Base-by-base conservation (phyloP, 495 filamentous ascomycete species). In the Trichoderma gamsii region DNA sequence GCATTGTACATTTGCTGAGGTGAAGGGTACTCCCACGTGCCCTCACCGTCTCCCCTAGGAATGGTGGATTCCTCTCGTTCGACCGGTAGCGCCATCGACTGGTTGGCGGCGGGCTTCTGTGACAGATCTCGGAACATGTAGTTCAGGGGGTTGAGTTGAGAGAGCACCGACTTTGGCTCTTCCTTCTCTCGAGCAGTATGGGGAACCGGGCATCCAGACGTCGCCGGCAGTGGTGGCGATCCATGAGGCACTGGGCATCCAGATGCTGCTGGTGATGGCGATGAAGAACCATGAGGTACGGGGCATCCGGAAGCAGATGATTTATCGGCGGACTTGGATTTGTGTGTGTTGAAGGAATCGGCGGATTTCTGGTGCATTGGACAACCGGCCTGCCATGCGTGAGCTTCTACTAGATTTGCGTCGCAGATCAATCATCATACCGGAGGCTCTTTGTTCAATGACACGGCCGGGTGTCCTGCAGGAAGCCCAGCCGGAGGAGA, bases 1-100 rank as follows among this genome's bases (percentile, higher is more conserved):
- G 96, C 95, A 74, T 98, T 99, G 80, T 97, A 98, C 95, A 98
- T 98, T 76, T 98, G 95, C 79, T 98, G 96, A 12, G 96, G 94
- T 0, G 92, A 97, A 0, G 95, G 96, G 74, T 98, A 98, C 76
- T 97, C 96, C 95, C 95, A 98, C 73, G 92, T 95, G 15, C 87
- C 87, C 21, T 85, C 80, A 49, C 83, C 84, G 72, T 88, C 86
- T 70, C 91, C 93, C 67, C 89, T 86, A 25, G 96, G 95, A 69
- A 99, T 99, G 2, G 93, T 89, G 21, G 90, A 94, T 12, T 82
- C 76, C 74, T 96, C 91, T 61, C 95, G 90, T 3, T 88, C 85
- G 16, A 91, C 87, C 0, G 91, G 89, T 0, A 98, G 86, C 43
- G 82, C 78, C 13, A 89, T 76, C 13, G 86, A 88, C 75, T 98